phyloP scores from a whole-genome alignment of 2,329 filamentous ascomycete species.

The Trichoderma sp. region DNA sequence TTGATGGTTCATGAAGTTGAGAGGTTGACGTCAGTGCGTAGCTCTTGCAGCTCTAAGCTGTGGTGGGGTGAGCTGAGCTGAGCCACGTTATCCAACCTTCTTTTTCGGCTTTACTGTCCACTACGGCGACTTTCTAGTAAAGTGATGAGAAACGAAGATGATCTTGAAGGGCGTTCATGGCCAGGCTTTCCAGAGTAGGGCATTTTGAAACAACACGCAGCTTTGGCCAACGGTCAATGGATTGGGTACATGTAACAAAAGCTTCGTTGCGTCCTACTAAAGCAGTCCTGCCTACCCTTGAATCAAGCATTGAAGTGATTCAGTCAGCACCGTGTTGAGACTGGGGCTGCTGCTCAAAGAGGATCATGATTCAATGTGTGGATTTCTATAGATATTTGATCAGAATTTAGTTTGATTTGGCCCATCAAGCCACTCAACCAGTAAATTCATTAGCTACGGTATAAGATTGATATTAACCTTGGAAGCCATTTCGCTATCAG shows the following conservation, averaged over 20 bases:
- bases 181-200: too few species aligned
- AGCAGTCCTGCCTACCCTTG: neutral
- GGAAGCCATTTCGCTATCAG: neutral
- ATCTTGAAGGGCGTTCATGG: neutral
- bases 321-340: neutral
- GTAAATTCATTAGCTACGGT: neutral
- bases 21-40: slow-evolving; percentile 8
- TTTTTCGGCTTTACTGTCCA: neutral
- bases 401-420: neutral
- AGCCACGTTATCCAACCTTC: neutral
- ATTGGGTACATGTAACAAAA: neutral
- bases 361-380: neutral
- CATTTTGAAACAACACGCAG: too few species aligned
- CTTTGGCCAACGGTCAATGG: neutral
- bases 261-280: neutral
- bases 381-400: neutral
- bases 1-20: neutral
- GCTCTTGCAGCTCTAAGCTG: neutral
- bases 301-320: neutral
- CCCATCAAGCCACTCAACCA: neutral
- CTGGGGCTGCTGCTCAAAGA: neutral
- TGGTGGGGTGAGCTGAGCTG: slow-evolving; percentile 12
- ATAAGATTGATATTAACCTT: neutral
- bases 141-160: neutral
- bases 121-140: neutral